Evolutionary conservation across 768 basidiomycete species (phyloP).

Genomic region (Infundibulicybe gibba): DNA sequence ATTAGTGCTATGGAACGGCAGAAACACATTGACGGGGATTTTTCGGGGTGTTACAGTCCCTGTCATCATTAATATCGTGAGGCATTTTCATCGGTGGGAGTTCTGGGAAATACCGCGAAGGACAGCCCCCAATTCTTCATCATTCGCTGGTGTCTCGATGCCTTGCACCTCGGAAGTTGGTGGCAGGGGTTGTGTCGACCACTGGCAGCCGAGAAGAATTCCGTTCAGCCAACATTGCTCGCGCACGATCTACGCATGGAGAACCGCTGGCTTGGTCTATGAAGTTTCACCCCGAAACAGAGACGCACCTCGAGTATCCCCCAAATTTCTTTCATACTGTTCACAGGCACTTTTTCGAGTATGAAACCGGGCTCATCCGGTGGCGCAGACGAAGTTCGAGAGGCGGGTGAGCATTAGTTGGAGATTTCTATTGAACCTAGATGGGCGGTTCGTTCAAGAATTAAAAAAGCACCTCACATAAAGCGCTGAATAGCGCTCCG

Average conservation of each 20-base stretch:
- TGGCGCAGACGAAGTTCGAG: constrained; percentile 59
- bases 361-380: constrained; percentile 78
- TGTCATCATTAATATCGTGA: constrained; percentile 17
- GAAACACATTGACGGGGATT: constrained; percentile 72
- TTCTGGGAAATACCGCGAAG: constrained; percentile 45
- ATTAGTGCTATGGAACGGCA: constrained; percentile 39
- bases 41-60: constrained; percentile 51
- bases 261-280: too few relatives aligned
- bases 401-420: constrained; percentile 64
- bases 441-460: background rate
- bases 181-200: constrained; percentile 52
- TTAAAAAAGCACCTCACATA: constrained; percentile 45
- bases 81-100: constrained; percentile 1
- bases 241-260: constrained; percentile 52
- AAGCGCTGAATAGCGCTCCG: constrained; percentile 63
- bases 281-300: too few relatives aligned
- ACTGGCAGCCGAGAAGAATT: constrained; percentile 53
- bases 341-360: constrained; percentile 68
- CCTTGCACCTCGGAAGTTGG: constrained; percentile 19
- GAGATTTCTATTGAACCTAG: constrained; percentile 48
- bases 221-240: constrained; percentile 88
- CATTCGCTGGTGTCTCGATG: constrained; percentile 35
- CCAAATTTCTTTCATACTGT: constrained; percentile 71
- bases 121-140: constrained; percentile 60
- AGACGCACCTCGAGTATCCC: constrained; percentile 62